Conservation (phyloP, 306 rosid genomes). For the Prunus campanulata region DNA sequence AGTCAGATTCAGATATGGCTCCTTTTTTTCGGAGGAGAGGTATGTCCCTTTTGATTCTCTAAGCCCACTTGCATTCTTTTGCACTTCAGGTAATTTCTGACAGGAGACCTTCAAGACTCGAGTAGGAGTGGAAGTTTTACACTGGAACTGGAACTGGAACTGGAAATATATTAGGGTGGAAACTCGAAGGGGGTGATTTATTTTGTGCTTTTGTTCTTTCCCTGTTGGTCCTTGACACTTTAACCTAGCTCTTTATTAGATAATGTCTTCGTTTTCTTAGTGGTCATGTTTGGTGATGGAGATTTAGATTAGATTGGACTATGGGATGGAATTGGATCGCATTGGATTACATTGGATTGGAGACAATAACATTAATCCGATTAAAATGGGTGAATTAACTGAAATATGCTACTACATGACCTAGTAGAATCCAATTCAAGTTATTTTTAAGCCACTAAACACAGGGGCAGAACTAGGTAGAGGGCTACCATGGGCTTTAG, state of each 20-base stretch:
- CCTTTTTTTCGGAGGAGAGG: constrained; percentile 22
- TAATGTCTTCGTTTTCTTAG: neutral
- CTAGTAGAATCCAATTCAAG: too few species aligned
- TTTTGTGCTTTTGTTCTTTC: neutral
- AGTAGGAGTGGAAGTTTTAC: neutral
- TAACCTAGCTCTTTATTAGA: neutral
- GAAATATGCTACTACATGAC: too few species aligned
- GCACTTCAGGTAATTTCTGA: neutral
- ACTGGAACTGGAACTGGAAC: neutral
- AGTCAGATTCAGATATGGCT: constrained; percentile 14
- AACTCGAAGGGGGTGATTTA: neutral
- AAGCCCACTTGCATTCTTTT: constrained; percentile 7
- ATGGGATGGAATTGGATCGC: too few species aligned
- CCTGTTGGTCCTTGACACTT: neutral
- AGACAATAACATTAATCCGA: too few species aligned
- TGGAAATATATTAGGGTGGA: neutral
- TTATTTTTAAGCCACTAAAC: too few species aligned
- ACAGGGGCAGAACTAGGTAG: too few species aligned
- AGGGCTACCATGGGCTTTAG: too few species aligned
- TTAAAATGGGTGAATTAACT: too few species aligned
- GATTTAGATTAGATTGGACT: too few species aligned
- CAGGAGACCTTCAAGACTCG: neutral
- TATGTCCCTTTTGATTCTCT: constrained; percentile 12
- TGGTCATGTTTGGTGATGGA: too few species aligned
- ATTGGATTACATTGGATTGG: too few species aligned